Evolutionary conservation across 2,329 filamentous ascomycete species (phyloP), one percentile per base, ranked within the genome.

Genomic region (Aspergillus sp.): DNA sequence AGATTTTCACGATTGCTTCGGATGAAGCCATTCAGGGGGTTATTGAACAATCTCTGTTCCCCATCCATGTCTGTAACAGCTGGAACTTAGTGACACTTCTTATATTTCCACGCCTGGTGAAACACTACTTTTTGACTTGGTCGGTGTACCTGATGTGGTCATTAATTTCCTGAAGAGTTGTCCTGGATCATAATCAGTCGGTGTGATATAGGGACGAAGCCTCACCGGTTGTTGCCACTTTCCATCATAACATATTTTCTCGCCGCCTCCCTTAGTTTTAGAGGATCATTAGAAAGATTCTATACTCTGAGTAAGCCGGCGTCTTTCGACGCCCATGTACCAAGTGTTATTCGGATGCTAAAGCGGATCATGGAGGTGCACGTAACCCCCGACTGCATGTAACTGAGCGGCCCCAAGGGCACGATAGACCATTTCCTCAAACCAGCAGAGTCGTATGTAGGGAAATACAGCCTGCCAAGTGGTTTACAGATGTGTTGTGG

Each of bases 31-130:
- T 46, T 46, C 54, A 52, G 47, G 33, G 23, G 19, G 14, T 31
- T 31, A 31, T 31, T 9, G 27, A 31, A 31, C 9, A 8, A 55
- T 6, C 45, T 45, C 46, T 39, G 45, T 49, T 48, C 25, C 17
- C 50, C 39, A 37, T 44, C 17, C 43, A 52, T 56, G 47, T 37
- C 31, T 37, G 55, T 52, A 56, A 44, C 47, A 41, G 31, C 19
- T 47, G 40, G 33, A 25, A 11, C n/a, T 25, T 27, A 40, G 47
- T 19, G 7, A 2, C 14, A n/a, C 21, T 23, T 17, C 15, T 37
- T 33, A 3, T 35, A 19, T 48, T 15, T 8, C 25, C 11, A 21
- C 19, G 31, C 4, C 35, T 37, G 35, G 14, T 5, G 35, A 37
- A 37, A 37, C 27, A 9, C 8, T 11, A 37, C 12, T 14, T 3